phyloP scores from a whole-genome alignment of 495 filamentous ascomycete genomes.

The Copromyces sp. region DNA sequence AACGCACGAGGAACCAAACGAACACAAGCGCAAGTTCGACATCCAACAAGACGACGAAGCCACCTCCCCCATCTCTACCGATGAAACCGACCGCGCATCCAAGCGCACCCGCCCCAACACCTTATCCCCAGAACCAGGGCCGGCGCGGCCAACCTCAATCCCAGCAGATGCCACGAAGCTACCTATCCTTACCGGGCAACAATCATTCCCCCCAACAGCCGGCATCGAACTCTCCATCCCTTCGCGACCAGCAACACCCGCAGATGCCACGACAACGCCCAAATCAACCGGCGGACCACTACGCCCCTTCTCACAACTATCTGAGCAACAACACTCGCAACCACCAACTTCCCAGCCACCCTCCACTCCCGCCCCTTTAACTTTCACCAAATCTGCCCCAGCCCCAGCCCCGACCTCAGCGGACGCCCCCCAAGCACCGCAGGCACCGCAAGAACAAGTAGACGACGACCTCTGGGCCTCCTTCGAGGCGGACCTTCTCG shows the following conservation, averaged over 20 bases:
- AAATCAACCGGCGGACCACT: conserved; percentile 1
- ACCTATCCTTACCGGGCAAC: conserved; percentile 25
- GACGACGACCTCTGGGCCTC: conserved; percentile 86
- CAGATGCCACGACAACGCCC: conserved; percentile 19
- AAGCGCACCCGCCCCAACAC: conserved; percentile 33
- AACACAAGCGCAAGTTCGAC: conserved; percentile 32
- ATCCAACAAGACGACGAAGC: conserved; percentile 27
- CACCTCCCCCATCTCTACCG: conserved; percentile 15
- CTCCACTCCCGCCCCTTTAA: conserved; percentile 9
- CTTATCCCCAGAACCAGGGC: conserved; percentile 4
- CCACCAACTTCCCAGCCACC: background rate
- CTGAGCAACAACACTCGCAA: background rate
- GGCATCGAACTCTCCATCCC: conserved; percentile 45
- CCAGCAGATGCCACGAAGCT: background rate
- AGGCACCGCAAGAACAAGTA: conserved; percentile 20
- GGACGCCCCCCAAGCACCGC: conserved; percentile 3
- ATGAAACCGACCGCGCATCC: conserved; percentile 18
- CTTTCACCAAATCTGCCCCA: too few relatives aligned
- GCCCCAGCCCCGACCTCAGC: conserved; percentile 3
- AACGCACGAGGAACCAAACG: background rate
- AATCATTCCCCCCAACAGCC: conserved; percentile 30
- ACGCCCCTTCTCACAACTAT: background rate
- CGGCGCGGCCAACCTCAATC: conserved; percentile 7
- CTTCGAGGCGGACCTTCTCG: conserved; percentile 77
- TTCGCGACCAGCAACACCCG: conserved; percentile 44